Base-by-base conservation (phyloP, 108 stramenopile genomes). In the Halocafeteria seosinensis region DNA sequence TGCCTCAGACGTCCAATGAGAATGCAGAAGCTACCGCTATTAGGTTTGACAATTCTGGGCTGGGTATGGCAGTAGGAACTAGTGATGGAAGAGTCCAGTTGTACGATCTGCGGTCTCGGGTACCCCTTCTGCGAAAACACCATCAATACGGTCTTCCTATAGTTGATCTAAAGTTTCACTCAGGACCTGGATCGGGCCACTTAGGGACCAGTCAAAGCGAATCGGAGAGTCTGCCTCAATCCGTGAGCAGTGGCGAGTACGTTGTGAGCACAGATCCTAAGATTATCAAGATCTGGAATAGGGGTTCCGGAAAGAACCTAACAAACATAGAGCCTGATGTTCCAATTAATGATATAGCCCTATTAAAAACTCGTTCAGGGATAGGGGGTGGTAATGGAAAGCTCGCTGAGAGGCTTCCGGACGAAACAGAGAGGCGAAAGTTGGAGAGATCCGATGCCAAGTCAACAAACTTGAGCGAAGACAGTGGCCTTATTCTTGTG, bases 311-410 rank as follows among this genome's bases (percentile, higher is more conserved):
- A 29, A 62, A 77, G 12, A 80, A 92, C 42, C 70, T 90, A 34
- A 83, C 87, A 47, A 95, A 93, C 69, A 85, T 98, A 32, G 96
- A 98, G 80, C 79, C 90, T 0, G 78, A 85, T 30, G 89, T 85
- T 0, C 87, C 89, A 55, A 81, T 98, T 67, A 78, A 78, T 28
- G 84, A 88, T 65, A 84, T 98, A 37, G 82, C 87, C 64, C 70
- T 91, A 38, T 87, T 81, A 47, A 17, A 17, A 21, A n/a, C 17
- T 17, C 17, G 42, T n/a, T 47, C 42, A 38, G 88, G 87, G 29
- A 87, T 87, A 71, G 83, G 82, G 36, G 69, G 38, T 51, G 23
- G 25, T 32, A 17, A 21, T 25, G 42, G 24, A 9, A 50, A 50
- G n/a, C 0, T 55, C 37, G 29, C 50, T 24, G 38, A 57, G 26